Evolutionary conservation across 441 rosid genomes (phyloP), one percentile per base, ranked within the genome.

Genomic region (Macaranga tanarius): DNA sequence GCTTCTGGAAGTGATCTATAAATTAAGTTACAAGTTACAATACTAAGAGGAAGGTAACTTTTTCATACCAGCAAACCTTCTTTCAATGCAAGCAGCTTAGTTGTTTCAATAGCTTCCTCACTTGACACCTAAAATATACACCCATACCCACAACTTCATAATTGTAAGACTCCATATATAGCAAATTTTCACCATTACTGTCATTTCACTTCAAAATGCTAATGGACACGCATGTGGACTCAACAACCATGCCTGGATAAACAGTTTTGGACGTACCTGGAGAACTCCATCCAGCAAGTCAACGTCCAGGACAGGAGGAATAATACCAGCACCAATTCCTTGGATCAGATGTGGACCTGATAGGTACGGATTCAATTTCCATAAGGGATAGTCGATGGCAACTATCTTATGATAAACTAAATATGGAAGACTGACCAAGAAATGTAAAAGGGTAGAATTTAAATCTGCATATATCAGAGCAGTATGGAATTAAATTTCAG

Each of bases 31-130:
- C 3, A 28, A 28, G 31, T 28, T 28, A 28, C 31, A 38, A 10
- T 16, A 40, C 22, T 26, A 15, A 31, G 7, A 34, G 20, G 34
- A 22, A 10, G 28, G 10, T 11, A 17, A 17, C 31, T n/a, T 13
- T 20, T 26, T 25, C 51, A 62, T 78, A 92, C 95, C 86, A 90
- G 80, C 73, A 91, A 84, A 67, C 98, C 97, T 79, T 91, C 98
- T 73, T 83, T 88, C 76, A 79, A 73, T 7, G 96, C 84, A 71
- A 92, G 85, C 77, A 84, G 81, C 79, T 79, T 90, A 1, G 96
- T 84, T 28, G 95, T 88, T 79, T 88, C 96, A 55, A 92, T 83
- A 15, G 97, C 96, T 79, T 90, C 96, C 65, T 89, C 88, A 57
- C 96, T 73, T 8, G 90, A 64, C 72, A 93, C 83, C 96, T 92